Conservation (phyloP, 2,329 filamentous ascomycete genomes). For the Cyphellophora attinorum region DNA sequence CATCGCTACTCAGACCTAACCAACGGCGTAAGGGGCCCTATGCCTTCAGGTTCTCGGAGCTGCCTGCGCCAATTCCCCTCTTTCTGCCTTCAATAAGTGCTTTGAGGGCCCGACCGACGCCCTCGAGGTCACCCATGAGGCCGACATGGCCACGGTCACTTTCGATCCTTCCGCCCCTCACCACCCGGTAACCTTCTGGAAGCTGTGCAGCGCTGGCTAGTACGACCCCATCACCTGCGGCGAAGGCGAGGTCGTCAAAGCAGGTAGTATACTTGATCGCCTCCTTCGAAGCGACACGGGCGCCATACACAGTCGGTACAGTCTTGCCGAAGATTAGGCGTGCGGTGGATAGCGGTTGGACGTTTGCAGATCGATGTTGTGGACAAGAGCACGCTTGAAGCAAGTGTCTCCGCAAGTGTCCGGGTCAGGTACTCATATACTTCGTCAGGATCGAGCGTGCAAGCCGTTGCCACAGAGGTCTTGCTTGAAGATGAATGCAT, state of each 20-base stretch:
- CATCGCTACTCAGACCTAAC: no score
- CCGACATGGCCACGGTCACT: conserved; percentile 83
- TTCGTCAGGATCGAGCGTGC: conserved; percentile 44
- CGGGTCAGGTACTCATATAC: conserved; percentile 62
- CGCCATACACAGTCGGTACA: conserved; percentile 75
- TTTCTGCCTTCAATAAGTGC: conserved; percentile 58
- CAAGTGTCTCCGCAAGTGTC: conserved; percentile 59
- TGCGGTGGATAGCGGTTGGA: conserved; percentile 74
- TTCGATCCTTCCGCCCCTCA: conserved; percentile 63
- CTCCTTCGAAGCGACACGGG: conserved; percentile 62
- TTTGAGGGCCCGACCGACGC: conserved; percentile 63
- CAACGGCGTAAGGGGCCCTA: no score
- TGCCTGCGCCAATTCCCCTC: conserved; percentile 62
- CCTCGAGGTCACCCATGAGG: conserved; percentile 73
- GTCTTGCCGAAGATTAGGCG: conserved; percentile 80
- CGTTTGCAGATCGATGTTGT: conserved; percentile 47
- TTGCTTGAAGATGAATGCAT: conserved; percentile 9
- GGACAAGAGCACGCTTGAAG: conserved; percentile 69
- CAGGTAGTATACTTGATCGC: conserved; percentile 66
- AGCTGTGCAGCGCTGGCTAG: conserved; percentile 78
- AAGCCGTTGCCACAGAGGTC: conserved; percentile 24
- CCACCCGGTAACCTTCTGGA: conserved; percentile 66
- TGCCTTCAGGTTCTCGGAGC: conserved; percentile 1
- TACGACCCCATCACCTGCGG: conserved; percentile 80
- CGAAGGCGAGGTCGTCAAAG: conserved; percentile 81